These are phyloP conservation scores for Malassezia arunalokei DNA, from an alignment of 1,284 basidiomycete species.

Conservation along the genomic window DNA sequence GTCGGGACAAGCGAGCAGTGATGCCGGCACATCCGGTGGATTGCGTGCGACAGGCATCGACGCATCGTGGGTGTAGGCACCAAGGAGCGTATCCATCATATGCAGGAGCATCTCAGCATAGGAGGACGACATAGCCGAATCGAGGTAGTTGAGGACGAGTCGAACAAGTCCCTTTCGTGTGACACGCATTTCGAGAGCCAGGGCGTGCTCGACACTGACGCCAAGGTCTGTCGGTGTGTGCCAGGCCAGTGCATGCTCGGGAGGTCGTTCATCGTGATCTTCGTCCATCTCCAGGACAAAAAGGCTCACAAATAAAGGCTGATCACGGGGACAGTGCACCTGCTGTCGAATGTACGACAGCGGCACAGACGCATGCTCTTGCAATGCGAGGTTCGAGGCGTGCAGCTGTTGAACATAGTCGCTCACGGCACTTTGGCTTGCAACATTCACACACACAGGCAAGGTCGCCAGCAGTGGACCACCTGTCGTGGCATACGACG, in stretches of 20 bases:
- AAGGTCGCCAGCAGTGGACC: constrained; percentile 40
- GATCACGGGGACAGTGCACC: constrained; percentile 25
- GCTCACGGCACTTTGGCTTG: constrained; percentile 9
- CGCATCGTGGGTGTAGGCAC: not conserved
- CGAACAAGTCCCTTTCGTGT: constrained; percentile 17
- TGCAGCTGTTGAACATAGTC: constrained; percentile 21
- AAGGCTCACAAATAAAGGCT: constrained; percentile 37
- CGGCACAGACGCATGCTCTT: constrained; percentile 22
- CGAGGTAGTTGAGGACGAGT: constrained; percentile 25
- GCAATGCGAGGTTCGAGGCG: constrained; percentile 21
- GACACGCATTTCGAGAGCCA: constrained; percentile 33
- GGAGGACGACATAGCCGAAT: constrained; percentile 15
- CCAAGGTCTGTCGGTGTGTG: constrained; percentile 22
- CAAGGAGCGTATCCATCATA: constrained; percentile 23
- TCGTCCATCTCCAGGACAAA: constrained; percentile 39
- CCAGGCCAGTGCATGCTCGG: constrained; percentile 13
- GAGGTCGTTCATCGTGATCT: not conserved
- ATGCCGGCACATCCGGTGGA: not conserved
- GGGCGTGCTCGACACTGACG: constrained; percentile 33
- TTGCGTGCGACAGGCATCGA: not conserved
- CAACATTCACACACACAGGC: constrained; percentile 29
- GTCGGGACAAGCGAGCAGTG: not conserved
- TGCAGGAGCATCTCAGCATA: constrained; percentile 24
- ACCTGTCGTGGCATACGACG: constrained; percentile 23
- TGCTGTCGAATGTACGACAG: constrained; percentile 25